phyloP scores from a whole-genome alignment of 805 yeast species.

The Spathaspora sp. region DNA sequence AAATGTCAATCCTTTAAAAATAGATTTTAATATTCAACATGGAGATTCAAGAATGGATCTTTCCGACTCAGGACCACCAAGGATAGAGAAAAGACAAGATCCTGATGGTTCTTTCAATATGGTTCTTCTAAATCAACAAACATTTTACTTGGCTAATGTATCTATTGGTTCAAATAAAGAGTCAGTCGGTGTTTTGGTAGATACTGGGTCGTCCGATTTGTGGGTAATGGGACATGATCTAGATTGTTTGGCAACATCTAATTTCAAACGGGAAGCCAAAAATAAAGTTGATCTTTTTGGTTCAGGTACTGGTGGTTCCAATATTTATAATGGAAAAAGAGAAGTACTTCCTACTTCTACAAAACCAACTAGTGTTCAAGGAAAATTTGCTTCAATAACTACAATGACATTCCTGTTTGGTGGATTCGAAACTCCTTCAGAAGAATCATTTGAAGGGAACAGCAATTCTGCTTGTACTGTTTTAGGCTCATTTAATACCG shows the following conservation, averaged over 20 bases:
- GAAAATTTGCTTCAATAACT: background rate
- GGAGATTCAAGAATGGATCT: conserved; percentile 6
- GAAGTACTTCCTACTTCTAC: background rate
- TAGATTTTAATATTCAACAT: conserved; percentile 7
- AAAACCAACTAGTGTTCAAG: background rate
- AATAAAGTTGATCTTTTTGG: background rate
- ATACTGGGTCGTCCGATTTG: conserved; percentile 41
- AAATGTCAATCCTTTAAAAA: background rate
- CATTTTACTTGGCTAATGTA: conserved; percentile 26
- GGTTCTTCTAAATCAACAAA: conserved; percentile 19
- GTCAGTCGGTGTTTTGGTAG: conserved; percentile 28
- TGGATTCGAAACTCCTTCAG: conserved; percentile 2
- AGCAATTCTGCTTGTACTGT: conserved; percentile 33
- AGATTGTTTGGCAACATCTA: conserved; percentile 12
- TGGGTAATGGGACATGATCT: conserved; percentile 37
- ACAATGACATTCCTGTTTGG: conserved; percentile 3
- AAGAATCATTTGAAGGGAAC: conserved; percentile 6
- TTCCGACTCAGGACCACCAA: conserved; percentile 7
- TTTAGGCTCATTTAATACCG: conserved; percentile 48
- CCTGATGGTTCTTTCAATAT: conserved; percentile 13
- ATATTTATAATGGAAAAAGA: background rate
- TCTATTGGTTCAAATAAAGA: conserved; percentile 28
- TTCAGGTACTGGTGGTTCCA: conserved; percentile 5
- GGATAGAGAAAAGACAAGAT: conserved; percentile 13
- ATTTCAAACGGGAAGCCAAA: background rate